Conservation (phyloP, 345 rosid species). For the Gossypium turneri region DNA sequence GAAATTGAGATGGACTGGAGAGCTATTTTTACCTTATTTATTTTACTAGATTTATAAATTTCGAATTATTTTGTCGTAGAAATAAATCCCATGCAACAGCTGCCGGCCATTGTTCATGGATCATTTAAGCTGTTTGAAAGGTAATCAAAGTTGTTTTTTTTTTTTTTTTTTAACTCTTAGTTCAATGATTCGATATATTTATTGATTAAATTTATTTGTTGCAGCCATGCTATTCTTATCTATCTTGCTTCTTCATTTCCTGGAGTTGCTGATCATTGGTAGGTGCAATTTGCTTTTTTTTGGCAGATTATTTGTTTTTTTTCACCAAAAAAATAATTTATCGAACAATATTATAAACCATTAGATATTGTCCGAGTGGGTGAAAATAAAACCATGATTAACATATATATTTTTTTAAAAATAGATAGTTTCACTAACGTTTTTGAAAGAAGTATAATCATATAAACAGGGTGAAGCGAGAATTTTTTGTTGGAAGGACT, state of each 20-base stretch:
- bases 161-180: neutral
- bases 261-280: slow-evolving; percentile 85
- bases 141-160: slow-evolving; percentile 23
- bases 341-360: too few species aligned
- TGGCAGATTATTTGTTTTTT: too few species aligned
- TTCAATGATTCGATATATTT: too few species aligned
- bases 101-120: slow-evolving; percentile 82
- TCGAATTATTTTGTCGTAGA: slow-evolving; percentile 34
- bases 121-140: slow-evolving; percentile 82
- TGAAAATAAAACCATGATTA: too few species aligned
- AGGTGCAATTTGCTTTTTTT: slow-evolving; percentile 16
- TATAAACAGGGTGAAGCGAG: too few species aligned
- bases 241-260: slow-evolving; percentile 73
- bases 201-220: neutral
- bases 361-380: too few species aligned
- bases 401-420: too few species aligned
- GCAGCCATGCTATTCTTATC: slow-evolving; percentile 83
- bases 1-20: too few species aligned
- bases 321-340: too few species aligned
- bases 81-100: slow-evolving; percentile 60
- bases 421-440: too few species aligned
- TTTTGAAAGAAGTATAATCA: too few species aligned
- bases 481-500: too few species aligned
- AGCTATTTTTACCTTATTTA: neutral
- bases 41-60: neutral